Evolutionary conservation across 2,329 filamentous ascomycete species (phyloP).

Genomic region (Clarireedia monteithiana): DNA sequence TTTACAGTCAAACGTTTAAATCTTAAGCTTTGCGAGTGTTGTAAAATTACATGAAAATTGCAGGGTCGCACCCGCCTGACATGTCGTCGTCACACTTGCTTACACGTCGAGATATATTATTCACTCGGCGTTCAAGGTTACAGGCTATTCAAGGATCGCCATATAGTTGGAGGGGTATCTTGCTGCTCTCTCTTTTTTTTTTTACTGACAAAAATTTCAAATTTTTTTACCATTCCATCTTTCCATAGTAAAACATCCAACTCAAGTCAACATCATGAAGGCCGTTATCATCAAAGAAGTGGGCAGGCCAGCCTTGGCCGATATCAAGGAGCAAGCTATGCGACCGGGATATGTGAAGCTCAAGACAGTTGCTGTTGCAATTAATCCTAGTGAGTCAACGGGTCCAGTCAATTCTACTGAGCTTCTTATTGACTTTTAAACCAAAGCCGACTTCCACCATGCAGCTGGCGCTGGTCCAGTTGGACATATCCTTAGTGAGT

Average conservation of each 20-base stretch:
- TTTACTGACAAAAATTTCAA: no score
- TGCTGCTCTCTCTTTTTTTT: no score
- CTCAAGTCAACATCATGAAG: not conserved
- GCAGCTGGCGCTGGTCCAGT: not conserved
- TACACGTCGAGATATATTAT: no score
- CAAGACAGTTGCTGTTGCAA: not conserved
- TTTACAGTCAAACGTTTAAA: no score
- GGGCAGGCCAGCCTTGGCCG: slow-evolving; percentile 25
- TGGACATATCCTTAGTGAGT: not conserved
- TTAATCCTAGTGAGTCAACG: not conserved
- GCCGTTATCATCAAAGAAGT: not conserved
- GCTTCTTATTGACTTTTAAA: not conserved
- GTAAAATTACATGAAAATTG: no score
- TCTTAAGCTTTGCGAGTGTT: no score
- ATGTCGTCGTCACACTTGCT: no score
- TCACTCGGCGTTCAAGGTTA: no score
- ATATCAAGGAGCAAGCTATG: slow-evolving; percentile 13
- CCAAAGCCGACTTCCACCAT: not conserved
- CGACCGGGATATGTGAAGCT: not conserved
- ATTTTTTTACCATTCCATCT: no score
- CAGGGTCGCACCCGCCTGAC: no score
- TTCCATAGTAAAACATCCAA: not conserved
- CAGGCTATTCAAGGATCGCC: no score
- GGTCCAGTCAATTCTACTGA: not conserved
- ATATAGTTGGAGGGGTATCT: no score